phyloP scores from a whole-genome alignment of 495 filamentous ascomycete genomes.

The Trichocladium uniseriatum region DNA sequence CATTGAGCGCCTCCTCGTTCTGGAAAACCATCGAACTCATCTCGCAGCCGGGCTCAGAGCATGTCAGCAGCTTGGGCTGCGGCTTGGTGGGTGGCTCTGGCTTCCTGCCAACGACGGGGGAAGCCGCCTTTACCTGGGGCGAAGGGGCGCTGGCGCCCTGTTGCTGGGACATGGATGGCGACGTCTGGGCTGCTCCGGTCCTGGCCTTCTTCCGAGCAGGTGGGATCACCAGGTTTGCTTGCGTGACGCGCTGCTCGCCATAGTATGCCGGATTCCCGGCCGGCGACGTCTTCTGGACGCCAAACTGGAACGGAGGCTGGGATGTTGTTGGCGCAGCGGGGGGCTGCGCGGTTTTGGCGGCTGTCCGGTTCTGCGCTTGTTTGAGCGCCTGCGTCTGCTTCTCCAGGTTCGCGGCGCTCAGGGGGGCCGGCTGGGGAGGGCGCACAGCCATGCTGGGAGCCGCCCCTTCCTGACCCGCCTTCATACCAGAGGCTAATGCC shows the following conservation, averaged over 20 bases:
- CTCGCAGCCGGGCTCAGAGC: slow-evolving; percentile 40
- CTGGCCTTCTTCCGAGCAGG: slow-evolving; percentile 45
- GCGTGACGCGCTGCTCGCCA: slow-evolving; percentile 35
- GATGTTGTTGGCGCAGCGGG: slow-evolving; percentile 55
- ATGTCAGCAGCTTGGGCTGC: slow-evolving; percentile 20
- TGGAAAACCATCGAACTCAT: slow-evolving; percentile 40
- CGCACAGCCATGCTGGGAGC: slow-evolving; percentile 6
- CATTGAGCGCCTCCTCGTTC: slow-evolving; percentile 42
- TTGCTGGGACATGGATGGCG: slow-evolving; percentile 18
- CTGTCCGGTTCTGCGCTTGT: slow-evolving; percentile 38
- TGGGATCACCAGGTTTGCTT: slow-evolving; percentile 44
- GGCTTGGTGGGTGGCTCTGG: slow-evolving; percentile 20
- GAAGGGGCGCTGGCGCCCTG: slow-evolving; percentile 34
- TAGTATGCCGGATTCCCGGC: slow-evolving; percentile 55
- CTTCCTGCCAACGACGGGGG: slow-evolving; percentile 41
- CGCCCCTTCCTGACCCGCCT: background rate
- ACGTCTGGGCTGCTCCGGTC: slow-evolving; percentile 24
- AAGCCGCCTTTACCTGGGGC: slow-evolving; percentile 38
- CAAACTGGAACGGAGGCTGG: slow-evolving; percentile 58
- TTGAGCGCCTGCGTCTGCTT: slow-evolving; percentile 50
- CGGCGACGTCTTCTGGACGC: slow-evolving; percentile 60
- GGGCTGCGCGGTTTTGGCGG: slow-evolving; percentile 38
- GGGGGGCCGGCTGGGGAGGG: slow-evolving; percentile 36
- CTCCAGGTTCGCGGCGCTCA: slow-evolving; percentile 61
- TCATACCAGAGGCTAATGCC: slow-evolving; percentile 10